Base-by-base conservation (phyloP, 768 basidiomycete species). In the Rhizopogon sp. region DNA sequence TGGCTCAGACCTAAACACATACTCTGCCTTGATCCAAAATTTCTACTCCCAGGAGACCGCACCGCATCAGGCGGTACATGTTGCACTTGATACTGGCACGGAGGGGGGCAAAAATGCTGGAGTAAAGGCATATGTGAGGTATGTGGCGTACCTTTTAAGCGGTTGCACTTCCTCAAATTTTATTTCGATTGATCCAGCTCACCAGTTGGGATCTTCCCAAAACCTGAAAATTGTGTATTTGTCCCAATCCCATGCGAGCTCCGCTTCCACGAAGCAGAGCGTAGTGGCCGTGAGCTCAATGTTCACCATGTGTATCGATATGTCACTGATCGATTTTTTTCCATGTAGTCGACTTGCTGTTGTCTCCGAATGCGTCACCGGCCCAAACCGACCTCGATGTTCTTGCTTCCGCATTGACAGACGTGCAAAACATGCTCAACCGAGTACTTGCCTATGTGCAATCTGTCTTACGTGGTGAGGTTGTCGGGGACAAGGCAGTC, bases 11-110 rank as follows among this genome's bases (percentile, higher is more conserved):
- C 79, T 98, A 54, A 95, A 95, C 74, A 92, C 91, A 6, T 95
- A 93, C 74, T 95, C 95, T 28, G 93, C 96, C 10, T 81, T 98
- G 61, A 95, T 98, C 66, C 96, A 98, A 79, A 93, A 95, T 72
- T 97, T 97, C 75, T 98, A 97, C 72, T 84, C 90, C 40, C 86
- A 90, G 79, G 93, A 98, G 72, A 93, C 92, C 5, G 77, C 83
- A 0, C 90, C 93, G 3, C 84, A 88, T 68, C 91, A 87, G 33
- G 93, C 96, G 3, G 83, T 98, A 46, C 94, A 98, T 69, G 78
- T 98, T 53, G 87, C 93, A 5, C 76, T 98, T 39, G 91, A 96
- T 72, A 95, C 94, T 8, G 88, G 90, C 17, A 76, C 85, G 3
- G 84, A 86, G 58, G 79, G 73, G 47, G 79, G 78, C 10, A 69